Evolutionary conservation across 148 eudicot species (phyloP), one percentile per base, ranked within the genome.

Genomic region (Rhododendron mucronatum): DNA sequence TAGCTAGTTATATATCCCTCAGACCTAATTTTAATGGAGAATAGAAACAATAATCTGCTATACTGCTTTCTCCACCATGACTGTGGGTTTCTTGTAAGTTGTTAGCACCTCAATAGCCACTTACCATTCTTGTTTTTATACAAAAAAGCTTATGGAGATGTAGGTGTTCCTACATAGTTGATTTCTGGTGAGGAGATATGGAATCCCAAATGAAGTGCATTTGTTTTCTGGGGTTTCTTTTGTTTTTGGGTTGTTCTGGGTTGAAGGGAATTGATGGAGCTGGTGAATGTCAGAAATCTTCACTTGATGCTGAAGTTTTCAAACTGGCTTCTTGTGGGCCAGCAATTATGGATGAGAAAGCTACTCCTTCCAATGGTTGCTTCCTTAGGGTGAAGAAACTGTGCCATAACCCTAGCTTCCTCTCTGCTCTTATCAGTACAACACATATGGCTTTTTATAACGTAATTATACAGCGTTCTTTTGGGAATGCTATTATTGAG

Each of bases 351-450:
- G 92, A 93, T 86, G 88, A 76, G 65, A 82, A 87, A 4, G 94
- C 92, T 8, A 80, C 93, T 0, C 92, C 91, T 82, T 88, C 92
- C 11, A 85, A 67, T 20, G 79, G 86, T 73, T 93, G 98, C 84
- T 95, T 95, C 83, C 88, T 86, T 21, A 88, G 83, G 87, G 90
- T 94, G 59, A 90, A 95, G 87, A 83, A 88, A 82, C 45, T 41
- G 45, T 95, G 92, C 30, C 91, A 89, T 86, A 95, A 89, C 87
- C 93, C 93, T 3, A 82, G 78, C 16, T 91, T 95, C 81, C 90
- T 93, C 37, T 94, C 96, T 55, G 97, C 95, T 13, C 93, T 94
- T 30, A 86, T n/a, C n/a, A n/a, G n/a, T n/a, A n/a, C n/a, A n/a
- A n/a, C n/a, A n/a, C n/a, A n/a, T n/a, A n/a, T n/a, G n/a, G n/a